These are phyloP conservation scores for Graphilbum fragrans DNA, from an alignment of 2,329 filamentous ascomycete genomes.

Conservation along the genomic window DNA sequence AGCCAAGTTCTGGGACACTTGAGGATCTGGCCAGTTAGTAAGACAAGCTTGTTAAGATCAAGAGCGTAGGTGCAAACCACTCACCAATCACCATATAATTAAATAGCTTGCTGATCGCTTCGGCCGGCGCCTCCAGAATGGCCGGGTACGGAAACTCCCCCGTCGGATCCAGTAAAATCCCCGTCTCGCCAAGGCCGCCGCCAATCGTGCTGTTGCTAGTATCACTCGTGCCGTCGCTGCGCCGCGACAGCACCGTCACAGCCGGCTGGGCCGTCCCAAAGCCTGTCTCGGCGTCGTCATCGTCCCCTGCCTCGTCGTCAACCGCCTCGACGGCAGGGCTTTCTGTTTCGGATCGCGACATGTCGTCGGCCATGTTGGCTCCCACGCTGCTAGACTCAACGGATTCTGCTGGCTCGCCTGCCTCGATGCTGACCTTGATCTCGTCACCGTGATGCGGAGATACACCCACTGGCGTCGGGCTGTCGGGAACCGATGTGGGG, in stretches of 20 bases:
- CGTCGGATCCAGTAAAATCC: slow-evolving; percentile 33
- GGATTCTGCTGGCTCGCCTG: slow-evolving; percentile 19
- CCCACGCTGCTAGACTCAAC: not conserved
- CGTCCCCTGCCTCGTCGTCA: slow-evolving; percentile 23
- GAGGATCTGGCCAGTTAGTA: slow-evolving; percentile 30
- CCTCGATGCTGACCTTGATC: slow-evolving; percentile 27
- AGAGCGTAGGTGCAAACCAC: slow-evolving; percentile 14
- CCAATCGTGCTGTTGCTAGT: slow-evolving; percentile 10
- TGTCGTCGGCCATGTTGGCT: slow-evolving; percentile 3
- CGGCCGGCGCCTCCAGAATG: slow-evolving; percentile 13
- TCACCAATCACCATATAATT: slow-evolving; percentile 14
- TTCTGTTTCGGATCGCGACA: slow-evolving; percentile 24
- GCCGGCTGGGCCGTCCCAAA: slow-evolving; percentile 9
- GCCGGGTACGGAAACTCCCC: slow-evolving; percentile 32
- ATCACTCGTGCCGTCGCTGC: slow-evolving; percentile 2
- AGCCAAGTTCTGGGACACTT: slow-evolving; percentile 29
- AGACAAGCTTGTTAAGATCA: not conserved
- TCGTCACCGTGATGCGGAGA: slow-evolving; percentile 1
- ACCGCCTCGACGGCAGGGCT: slow-evolving; percentile 34
- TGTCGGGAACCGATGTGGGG: slow-evolving; percentile 25
- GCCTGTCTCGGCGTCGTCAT: slow-evolving; percentile 17
- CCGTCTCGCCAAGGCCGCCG: too few species aligned
- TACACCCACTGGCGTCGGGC: slow-evolving; percentile 1
- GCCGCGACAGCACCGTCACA: slow-evolving; percentile 12
- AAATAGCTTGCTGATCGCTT: slow-evolving; percentile 15